Evolutionary conservation across 306 rosid genomes (phyloP), one percentile per base, ranked within the genome.

Genomic region (Mucuna pruriens): DNA sequence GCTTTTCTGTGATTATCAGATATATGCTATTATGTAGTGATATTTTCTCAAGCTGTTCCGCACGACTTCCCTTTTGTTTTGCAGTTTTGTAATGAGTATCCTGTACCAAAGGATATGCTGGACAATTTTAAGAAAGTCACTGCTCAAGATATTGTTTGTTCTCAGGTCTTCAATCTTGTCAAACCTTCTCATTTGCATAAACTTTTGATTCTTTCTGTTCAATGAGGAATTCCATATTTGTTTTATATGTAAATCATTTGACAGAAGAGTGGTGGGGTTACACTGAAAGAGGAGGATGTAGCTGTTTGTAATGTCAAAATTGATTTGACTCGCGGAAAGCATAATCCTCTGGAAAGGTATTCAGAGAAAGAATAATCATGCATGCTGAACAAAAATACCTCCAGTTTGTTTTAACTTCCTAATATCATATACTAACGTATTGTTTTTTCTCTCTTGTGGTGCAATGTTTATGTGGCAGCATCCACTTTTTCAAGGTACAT

Each of bases 1-100:
- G 16, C 23, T 77, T 77, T 66, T 76, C 71, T 58, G 38, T 66
- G 46, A 73, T 71, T 68, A 45, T 46, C 38, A 11, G 44, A 68
- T 58, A 29, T 82, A 60, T 57, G 36, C 48, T 26, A 46, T 61
- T 48, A 49, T 7, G 20, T 23, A 16, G 61, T 31, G 17, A 15
- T 26, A 13, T 64, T 64, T 36, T 38, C 29, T n/a, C 68, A 26
- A 38, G 25, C 36, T 51, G 69, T 38, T 74, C 10, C 1, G 9
- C 49, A 7, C 9, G 5, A 55, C 58, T 34, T 20, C 49, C 6
- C 33, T 55, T 55, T 79, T 42, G 26, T 71, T 39, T 84, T 84
- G 82, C 90, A 95, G 99, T 95, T 93, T 61, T 93, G 98, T 82
- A 95, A 93, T 31, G 97, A 93, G 80, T 95, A 95, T 90, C 88